Base-by-base conservation (phyloP, 2,329 filamentous ascomycete genomes). In the Paecilomyces dactylethromorphus region DNA sequence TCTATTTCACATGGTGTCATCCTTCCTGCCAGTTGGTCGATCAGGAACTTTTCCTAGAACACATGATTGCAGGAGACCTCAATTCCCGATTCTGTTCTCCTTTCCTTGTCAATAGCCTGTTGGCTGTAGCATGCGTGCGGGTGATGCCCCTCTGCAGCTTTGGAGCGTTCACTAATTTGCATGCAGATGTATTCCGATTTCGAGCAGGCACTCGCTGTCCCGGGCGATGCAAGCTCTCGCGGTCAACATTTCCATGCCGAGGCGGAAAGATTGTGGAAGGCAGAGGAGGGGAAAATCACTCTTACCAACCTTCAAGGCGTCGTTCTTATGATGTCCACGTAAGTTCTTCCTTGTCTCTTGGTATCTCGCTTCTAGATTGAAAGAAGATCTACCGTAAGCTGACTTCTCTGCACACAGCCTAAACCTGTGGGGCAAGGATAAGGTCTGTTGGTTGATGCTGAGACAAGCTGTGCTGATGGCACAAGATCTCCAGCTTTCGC, bases 1-100 rank as follows among this genome's bases (percentile, higher is more conserved):
- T 96, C 84, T 97, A 96, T 76, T 96, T 96, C 75, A 90, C 86
- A 68, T 96, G 92, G 88, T 91, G 96, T 71, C 96, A 96, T 72
- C 87, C 91, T 31, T 95, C 91, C 75, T 95, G 88, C 68, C 86
- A 82, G 45, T 78, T 94, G 24, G 92, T 97, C 70, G 90, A 89
- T 67, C 83, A 87, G 56, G 89, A 93, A 65, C 91, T 92, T 66
- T 75, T 87, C 53, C 81, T 83, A 35, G 89, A 90, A 2, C 66
- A 74, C 55, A 74, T 76, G 72, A 60, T 33, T 15, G 58, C 60
- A 7, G 62, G 61, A 24, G 59, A 68, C 18, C 72, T 74, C 74
- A 67, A 82, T 56, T 88, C 86, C 0, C 79, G 85, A 1, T 92
- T 96, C 71, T 96, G 92, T 74, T 92, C 91, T 0, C 86, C 91